These are phyloP conservation scores for Tricholoma sp. DNA, from an alignment of 768 basidiomycete species.

Conservation along the genomic window DNA sequence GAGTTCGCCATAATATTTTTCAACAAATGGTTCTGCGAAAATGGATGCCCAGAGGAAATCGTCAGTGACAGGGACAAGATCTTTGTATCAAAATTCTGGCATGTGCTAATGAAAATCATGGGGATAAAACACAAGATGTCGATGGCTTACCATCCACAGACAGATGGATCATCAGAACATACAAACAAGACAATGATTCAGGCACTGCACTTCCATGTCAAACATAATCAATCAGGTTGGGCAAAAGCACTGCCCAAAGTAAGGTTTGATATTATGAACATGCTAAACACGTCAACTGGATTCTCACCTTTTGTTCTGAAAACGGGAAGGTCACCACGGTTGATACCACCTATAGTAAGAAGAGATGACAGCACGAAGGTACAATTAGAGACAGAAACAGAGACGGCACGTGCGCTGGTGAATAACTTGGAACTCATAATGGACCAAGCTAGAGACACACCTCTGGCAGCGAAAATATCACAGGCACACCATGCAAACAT, in stretches of 20 bases:
- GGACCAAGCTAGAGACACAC: neutral
- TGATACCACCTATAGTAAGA: no score
- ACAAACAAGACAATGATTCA: conserved; percentile 25
- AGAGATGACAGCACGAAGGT: no score
- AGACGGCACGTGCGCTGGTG: no score
- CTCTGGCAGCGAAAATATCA: neutral
- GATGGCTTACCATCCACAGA: conserved; percentile 16
- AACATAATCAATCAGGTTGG: conserved; percentile 23
- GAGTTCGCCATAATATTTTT: neutral
- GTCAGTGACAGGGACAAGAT: neutral
- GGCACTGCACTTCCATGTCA: conserved; percentile 21
- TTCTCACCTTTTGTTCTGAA: neutral
- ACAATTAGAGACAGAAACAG: no score
- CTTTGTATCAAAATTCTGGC: neutral
- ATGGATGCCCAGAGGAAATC: neutral
- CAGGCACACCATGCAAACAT: neutral
- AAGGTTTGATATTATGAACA: neutral
- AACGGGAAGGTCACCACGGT: neutral
- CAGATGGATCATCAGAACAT: conserved; percentile 25
- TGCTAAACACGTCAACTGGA: neutral
- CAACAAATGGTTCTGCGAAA: neutral
- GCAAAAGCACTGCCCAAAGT: neutral
- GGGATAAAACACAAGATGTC: conserved; percentile 18
- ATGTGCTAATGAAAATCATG: neutral
- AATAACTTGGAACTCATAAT: neutral